Evolutionary conservation across 345 rosid species (phyloP), one percentile per base, ranked within the genome.

Genomic region (Draba incana): DNA sequence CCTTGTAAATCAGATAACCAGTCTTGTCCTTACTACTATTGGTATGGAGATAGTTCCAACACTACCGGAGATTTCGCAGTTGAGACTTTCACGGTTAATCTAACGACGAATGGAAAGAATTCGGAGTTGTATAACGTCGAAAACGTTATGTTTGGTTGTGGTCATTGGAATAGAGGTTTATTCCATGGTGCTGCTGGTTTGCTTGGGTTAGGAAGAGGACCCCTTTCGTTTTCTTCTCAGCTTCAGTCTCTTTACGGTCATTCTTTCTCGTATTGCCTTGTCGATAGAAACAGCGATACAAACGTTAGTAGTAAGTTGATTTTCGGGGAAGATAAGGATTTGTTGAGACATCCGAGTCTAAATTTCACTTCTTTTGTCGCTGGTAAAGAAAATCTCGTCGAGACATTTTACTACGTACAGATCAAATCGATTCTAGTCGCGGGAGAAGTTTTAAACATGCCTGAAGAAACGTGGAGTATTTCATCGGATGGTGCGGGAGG

Each of bases 1-100:
- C 84, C 97, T 3, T 88, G 96, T 50, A 75, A 75, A 55, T 64
- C 82, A 31, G 78, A 81, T 43, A 84, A 77, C 62, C 92, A 86
- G 35, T 69, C 90, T 24, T 93, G 98, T n/a, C 96, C 96, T 78
- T 90, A 90, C 20, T 85, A 64, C 76, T 93, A 93, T 41, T 84
- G 86, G 89, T 93, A 93, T 43, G 97, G 96, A 0, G 98, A 93
- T 62, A 82, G 90, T 54, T 93, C 98, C 3, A 88, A 90, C 71
- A 87, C 96, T 0, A 90, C 97, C 0, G 98, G 98, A 16, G 96
- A 88, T 78, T 82, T 90, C 25, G 89, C 97, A 0, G 55, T 76
- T 0, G 98, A 93, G 79, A 90, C 89, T 3, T 93, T 93, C 57
- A 83, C 92, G 0, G 90, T 90, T 5, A 93, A 93, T 43, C 88